These are phyloP conservation scores for Nigrospora sphaerica DNA, from an alignment of 2,329 filamentous ascomycete genomes.

Conservation along the genomic window DNA sequence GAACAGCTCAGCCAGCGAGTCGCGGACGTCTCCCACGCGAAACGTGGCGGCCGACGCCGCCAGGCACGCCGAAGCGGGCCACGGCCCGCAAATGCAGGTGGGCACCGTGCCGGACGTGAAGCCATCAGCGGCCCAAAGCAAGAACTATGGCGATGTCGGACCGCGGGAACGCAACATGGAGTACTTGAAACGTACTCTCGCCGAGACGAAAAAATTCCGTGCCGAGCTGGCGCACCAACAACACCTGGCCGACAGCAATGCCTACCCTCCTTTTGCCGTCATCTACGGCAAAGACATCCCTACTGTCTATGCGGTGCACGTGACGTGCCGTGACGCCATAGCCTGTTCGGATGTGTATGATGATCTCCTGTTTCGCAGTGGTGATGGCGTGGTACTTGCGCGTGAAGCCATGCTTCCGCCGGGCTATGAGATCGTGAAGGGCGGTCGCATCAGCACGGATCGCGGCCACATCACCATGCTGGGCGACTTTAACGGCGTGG, in stretches of 20 bases:
- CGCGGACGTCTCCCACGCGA: slow-evolving; percentile 12
- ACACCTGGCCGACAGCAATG: slow-evolving; percentile 54
- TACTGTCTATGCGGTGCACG: slow-evolving; percentile 75
- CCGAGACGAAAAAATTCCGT: slow-evolving; percentile 68
- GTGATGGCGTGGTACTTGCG: slow-evolving; percentile 84
- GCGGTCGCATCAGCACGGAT: slow-evolving; percentile 72
- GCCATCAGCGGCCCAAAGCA: slow-evolving; percentile 11
- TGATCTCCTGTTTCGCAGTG: slow-evolving; percentile 76
- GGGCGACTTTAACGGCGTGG: slow-evolving; percentile 77
- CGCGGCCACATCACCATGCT: slow-evolving; percentile 82
- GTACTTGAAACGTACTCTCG: slow-evolving; percentile 71
- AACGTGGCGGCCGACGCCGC: slow-evolving; percentile 15
- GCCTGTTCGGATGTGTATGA: slow-evolving; percentile 73
- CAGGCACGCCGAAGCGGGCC: slow-evolving; percentile 18
- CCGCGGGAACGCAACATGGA: slow-evolving; percentile 41
- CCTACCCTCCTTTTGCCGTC: slow-evolving; percentile 74
- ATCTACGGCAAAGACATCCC: slow-evolving; percentile 84
- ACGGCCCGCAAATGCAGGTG: slow-evolving; percentile 31
- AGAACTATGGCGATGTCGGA: slow-evolving; percentile 31
- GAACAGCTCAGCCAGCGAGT: slow-evolving; percentile 27
- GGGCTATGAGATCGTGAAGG: slow-evolving; percentile 68
- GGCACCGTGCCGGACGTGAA: background rate
- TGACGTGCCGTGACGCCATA: slow-evolving; percentile 67
- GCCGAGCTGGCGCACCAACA: slow-evolving; percentile 59
- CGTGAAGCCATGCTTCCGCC: slow-evolving; percentile 77